Percentiles rank a stretch among this genome's conserved stretches.
These are phyloP conservation scores for Tolypocladium ophioglossoides DNA, from an alignment of 2,329 filamentous ascomycete genomes.

Conservation along the genomic window DNA sequence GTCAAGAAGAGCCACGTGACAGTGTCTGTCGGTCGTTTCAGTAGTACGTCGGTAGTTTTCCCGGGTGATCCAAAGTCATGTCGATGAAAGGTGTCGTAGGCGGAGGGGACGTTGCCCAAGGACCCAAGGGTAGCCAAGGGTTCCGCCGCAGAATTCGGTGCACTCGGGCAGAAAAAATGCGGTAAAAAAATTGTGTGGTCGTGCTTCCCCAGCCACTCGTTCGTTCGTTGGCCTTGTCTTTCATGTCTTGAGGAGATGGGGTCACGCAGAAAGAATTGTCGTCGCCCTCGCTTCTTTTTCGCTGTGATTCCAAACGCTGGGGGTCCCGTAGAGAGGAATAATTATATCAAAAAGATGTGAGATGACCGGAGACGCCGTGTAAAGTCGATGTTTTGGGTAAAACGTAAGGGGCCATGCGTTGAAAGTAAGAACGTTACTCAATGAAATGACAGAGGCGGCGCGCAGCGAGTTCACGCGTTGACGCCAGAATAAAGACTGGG, in stretches of 20 bases:
- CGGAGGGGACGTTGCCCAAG: slow-evolving; percentile 6
- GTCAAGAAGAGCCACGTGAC: slow-evolving; percentile 25
- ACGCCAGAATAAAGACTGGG: not conserved
- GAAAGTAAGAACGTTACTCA: slow-evolving; percentile 19
- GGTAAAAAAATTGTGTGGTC: not conserved
- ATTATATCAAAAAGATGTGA: slow-evolving; percentile 11
- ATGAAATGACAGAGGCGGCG: slow-evolving; percentile 11
- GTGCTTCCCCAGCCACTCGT: not conserved
- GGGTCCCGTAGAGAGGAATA: slow-evolving; percentile 5
- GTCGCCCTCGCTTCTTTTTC: not conserved
- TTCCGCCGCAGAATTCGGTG: slow-evolving; percentile 14
- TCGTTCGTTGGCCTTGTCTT: not conserved
- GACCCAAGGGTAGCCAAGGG: slow-evolving; percentile 10
- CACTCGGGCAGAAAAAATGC: slow-evolving; percentile 4
- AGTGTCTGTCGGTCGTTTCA: slow-evolving; percentile 22
- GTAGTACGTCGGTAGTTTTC: slow-evolving; percentile 18
- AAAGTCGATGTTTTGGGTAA: slow-evolving; percentile 13
- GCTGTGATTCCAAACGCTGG: slow-evolving; percentile 1
- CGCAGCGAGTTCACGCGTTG: not conserved
- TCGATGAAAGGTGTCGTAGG: slow-evolving; percentile 17
- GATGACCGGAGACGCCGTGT: slow-evolving; percentile 19
- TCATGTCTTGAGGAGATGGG: not conserved
- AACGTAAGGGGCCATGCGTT: slow-evolving; percentile 16
- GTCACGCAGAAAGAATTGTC: not conserved
- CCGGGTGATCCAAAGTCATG: slow-evolving; percentile 22